Evolutionary conservation across 805 yeast species (phyloP).

Genomic region (Ogataea dorogensis): DNA sequence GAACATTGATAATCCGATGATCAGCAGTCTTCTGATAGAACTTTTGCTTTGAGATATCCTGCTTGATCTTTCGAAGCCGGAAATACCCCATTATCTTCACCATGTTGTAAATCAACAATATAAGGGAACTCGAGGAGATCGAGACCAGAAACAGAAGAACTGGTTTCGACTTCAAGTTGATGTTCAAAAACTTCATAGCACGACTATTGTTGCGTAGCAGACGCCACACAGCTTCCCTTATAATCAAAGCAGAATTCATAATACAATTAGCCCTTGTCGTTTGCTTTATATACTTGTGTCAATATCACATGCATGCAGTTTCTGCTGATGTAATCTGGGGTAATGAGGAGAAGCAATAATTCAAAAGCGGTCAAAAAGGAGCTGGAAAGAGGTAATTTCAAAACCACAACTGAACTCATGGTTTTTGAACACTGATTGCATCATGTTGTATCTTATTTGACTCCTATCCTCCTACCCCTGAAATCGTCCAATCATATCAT

Average conservation of each 20-base stretch:
- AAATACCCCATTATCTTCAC: conserved; percentile 26
- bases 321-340: conserved; percentile 10
- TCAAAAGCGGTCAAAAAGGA: no score
- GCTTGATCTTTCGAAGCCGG: conserved; percentile 7
- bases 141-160: conserved; percentile 34
- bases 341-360: conserved; percentile 9
- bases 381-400: no score
- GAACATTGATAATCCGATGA: conserved; percentile 46
- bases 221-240: conserved; percentile 2
- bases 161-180: conserved; percentile 33
- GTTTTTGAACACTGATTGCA: no score
- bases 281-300: conserved; percentile 5
- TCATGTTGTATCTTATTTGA: neutral
- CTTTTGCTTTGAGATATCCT: conserved; percentile 5
- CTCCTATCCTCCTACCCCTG: no score
- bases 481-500: conserved; percentile 3
- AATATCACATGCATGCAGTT: conserved; percentile 8
- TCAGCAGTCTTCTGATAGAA: conserved; percentile 6
- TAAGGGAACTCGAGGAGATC: conserved; percentile 24
- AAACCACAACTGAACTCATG: no score
- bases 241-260: neutral
- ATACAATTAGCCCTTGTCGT: neutral
- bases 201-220: conserved; percentile 18
- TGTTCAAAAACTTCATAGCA: conserved; percentile 23
- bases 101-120: conserved; percentile 25